phyloP scores from a whole-genome alignment of 2,329 filamentous ascomycete genomes.

The Aspergillus hiratsukae region DNA sequence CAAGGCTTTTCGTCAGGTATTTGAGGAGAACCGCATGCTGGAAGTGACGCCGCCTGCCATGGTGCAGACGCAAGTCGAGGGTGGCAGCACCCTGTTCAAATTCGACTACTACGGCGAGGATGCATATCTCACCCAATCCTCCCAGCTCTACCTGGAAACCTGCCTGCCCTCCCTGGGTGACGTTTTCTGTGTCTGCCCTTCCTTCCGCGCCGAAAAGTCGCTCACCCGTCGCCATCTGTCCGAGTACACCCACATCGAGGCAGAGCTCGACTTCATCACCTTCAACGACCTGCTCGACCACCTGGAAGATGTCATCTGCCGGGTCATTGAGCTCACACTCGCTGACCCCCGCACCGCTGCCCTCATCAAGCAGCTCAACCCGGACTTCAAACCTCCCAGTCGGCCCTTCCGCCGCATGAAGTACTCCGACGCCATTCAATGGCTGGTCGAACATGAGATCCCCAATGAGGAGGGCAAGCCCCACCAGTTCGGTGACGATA shows the following conservation, averaged over 20 bases:
- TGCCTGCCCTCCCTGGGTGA: constrained; percentile 85
- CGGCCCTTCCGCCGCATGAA: constrained; percentile 92
- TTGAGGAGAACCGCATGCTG: constrained; percentile 69
- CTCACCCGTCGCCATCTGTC: constrained; percentile 89
- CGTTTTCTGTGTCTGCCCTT: constrained; percentile 97
- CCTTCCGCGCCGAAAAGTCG: constrained; percentile 96
- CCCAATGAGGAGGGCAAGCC: constrained; percentile 87
- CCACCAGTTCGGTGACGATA: constrained; percentile 93
- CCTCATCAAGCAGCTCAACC: constrained; percentile 83
- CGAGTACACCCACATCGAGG: constrained; percentile 96
- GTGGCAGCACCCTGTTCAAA: constrained; percentile 83
- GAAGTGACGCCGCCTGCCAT: constrained; percentile 87
- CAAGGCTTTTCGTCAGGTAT: constrained; percentile 72
- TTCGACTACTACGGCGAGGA: constrained; percentile 86
- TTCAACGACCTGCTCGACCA: constrained; percentile 86
- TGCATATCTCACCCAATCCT: constrained; percentile 93
- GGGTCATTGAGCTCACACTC: constrained; percentile 73
- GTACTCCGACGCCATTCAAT: constrained; percentile 90
- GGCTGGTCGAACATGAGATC: constrained; percentile 87
- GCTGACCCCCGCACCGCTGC: constrained; percentile 67
- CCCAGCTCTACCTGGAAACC: constrained; percentile 96
- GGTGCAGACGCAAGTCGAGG: constrained; percentile 93
- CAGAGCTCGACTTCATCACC: constrained; percentile 90
- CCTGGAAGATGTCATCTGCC: constrained; percentile 81
- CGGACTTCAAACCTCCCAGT: constrained; percentile 73